phyloP scores from a whole-genome alignment of 2,329 filamentous ascomycete species.

The Xenoacremonium recifei region DNA sequence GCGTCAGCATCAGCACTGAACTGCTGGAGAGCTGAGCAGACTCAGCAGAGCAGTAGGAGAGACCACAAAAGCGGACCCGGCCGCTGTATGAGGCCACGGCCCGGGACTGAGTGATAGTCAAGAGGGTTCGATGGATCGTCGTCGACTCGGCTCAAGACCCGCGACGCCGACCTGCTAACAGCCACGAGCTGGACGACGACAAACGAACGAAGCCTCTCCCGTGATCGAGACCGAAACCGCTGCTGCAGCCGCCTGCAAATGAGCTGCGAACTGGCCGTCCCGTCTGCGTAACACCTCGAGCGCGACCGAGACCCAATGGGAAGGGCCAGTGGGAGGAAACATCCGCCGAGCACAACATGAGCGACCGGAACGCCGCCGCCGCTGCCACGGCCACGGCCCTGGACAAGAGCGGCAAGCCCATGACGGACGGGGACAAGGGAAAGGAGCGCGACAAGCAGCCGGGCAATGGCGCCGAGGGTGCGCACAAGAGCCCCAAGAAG shows the following conservation, averaged over 20 bases:
- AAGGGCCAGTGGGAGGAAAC: too few relatives aligned
- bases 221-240: too few relatives aligned
- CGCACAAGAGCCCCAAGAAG: constrained; percentile 69
- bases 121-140: too few relatives aligned
- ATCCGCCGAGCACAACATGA: constrained; percentile 32
- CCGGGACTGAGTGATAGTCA: too few relatives aligned
- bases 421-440: constrained; percentile 27
- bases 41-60: too few relatives aligned
- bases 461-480: constrained; percentile 21
- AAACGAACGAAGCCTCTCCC: too few relatives aligned
- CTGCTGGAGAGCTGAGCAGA: too few relatives aligned
- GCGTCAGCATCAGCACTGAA: too few relatives aligned
- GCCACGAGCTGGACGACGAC: too few relatives aligned
- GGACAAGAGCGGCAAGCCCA: constrained; percentile 30
- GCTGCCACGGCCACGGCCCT: too few relatives aligned
- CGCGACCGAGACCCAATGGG: constrained; percentile 32
- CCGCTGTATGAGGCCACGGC: not conserved
- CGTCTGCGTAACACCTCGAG: constrained; percentile 34
- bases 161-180: too few relatives aligned
- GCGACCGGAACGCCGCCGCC: constrained; percentile 31
- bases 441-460: constrained; percentile 27
- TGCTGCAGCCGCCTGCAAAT: constrained; percentile 32
- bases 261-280: constrained; percentile 27
- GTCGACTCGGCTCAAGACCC: too few relatives aligned
- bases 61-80: not conserved